Percentiles rank a stretch among this genome's conserved stretches.
These are phyloP conservation scores for Solanum clarkiae DNA, from an alignment of 257 asterid genomes.

Conservation along the genomic window DNA sequence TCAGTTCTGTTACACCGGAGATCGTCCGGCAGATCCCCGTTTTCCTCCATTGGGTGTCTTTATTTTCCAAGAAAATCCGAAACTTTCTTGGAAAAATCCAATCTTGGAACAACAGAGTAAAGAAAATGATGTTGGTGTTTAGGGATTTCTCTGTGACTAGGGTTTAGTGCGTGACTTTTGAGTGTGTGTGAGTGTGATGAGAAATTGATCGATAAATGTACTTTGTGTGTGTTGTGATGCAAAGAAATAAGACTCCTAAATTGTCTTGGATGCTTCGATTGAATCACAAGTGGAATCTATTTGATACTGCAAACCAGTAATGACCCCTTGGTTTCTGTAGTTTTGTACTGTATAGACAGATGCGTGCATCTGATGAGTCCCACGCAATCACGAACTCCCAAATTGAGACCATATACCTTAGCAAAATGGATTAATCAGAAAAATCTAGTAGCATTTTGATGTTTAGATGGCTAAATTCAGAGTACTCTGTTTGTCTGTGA, in stretches of 20 bases:
- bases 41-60: slow-evolving; percentile 10
- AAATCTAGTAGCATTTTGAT: background rate
- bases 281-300: slow-evolving; percentile 4
- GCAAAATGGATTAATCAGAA: background rate
- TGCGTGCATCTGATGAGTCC: background rate
- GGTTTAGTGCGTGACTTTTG: background rate
- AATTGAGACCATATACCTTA: background rate
- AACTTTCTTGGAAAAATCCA: background rate
- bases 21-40: slow-evolving; percentile 67
- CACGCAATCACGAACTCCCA: background rate
- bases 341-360: background rate
- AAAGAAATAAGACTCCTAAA: slow-evolving; percentile 6
- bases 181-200: background rate
- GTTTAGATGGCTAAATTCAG: background rate
- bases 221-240: background rate
- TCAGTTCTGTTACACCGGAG: slow-evolving; percentile 92
- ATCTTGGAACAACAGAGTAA: background rate
- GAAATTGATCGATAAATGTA: background rate
- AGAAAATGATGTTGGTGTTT: background rate
- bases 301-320: background rate
- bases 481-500: background rate
- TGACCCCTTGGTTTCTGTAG: background rate
- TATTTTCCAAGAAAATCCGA: background rate
- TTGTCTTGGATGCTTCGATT: slow-evolving; percentile 13
- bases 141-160: background rate